These are phyloP conservation scores for Pisolithus marmoratus DNA, from an alignment of 768 basidiomycete genomes.

Conservation along the genomic window DNA sequence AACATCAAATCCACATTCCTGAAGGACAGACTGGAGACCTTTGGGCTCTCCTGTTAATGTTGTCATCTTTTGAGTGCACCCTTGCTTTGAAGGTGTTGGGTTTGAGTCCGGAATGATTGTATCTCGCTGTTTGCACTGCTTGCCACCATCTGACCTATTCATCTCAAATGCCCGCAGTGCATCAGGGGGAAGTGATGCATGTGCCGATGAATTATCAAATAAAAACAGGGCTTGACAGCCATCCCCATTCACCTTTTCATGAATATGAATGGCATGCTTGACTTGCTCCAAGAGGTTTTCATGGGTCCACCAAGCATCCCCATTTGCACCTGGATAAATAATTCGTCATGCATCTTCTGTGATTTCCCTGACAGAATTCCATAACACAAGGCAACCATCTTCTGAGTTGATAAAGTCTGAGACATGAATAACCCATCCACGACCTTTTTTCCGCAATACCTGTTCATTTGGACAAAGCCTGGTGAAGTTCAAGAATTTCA, in stretches of 20 bases:
- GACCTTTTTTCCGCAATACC: conserved; percentile 5
- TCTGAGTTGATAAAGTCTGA: conserved; percentile 35
- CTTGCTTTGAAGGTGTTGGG: conserved; percentile 1
- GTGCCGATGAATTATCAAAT: conserved; percentile 9
- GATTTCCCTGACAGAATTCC: background rate
- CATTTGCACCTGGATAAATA: conserved; percentile 15
- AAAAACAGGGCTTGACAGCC: conserved; percentile 12
- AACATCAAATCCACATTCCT: conserved; percentile 37
- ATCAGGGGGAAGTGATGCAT: conserved; percentile 12
- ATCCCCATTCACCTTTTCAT: conserved; percentile 31
- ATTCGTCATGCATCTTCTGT: conserved; percentile 16
- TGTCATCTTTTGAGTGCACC: conserved; percentile 31
- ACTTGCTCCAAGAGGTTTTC: conserved; percentile 2
- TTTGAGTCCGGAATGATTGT: conserved; percentile 19
- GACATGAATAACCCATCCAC: conserved; percentile 31
- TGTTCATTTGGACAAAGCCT: background rate
- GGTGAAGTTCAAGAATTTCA: background rate
- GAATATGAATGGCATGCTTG: conserved; percentile 16
- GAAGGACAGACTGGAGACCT: conserved; percentile 3
- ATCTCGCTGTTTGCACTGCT: conserved; percentile 13
- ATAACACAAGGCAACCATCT: conserved; percentile 12
- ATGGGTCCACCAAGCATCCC: conserved; percentile 8
- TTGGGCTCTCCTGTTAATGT: conserved; percentile 17
- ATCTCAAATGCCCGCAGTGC: conserved; percentile 20
- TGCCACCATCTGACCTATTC: conserved; percentile 18